phyloP scores from a whole-genome alignment of 768 basidiomycete species.

The Tylopilus sp. region DNA sequence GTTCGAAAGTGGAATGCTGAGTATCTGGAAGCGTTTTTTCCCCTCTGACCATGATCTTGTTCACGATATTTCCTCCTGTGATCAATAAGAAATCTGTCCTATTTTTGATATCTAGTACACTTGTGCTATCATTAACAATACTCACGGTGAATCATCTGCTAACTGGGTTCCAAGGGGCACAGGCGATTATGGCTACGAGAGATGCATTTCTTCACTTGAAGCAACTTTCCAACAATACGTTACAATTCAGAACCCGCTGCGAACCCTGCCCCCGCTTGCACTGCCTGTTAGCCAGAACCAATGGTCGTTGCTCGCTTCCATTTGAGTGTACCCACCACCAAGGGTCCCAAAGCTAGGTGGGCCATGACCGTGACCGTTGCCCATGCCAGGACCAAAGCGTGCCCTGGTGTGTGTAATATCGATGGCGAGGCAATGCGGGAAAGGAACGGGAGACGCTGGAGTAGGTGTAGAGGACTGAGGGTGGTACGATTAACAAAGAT shows the following conservation, averaged over 20 bases:
- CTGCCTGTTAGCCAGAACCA: slow-evolving; percentile 23
- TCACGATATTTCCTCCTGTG: neutral
- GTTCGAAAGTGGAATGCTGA: neutral
- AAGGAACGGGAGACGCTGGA: slow-evolving; percentile 6
- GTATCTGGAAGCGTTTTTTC: neutral
- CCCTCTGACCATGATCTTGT: neutral
- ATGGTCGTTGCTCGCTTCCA: slow-evolving; percentile 17
- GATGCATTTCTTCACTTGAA: neutral
- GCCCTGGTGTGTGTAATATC: slow-evolving; percentile 12
- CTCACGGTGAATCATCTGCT: neutral
- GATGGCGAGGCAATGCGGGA: slow-evolving; percentile 5
- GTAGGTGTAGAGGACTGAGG: slow-evolving; percentile 13
- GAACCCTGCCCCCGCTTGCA: slow-evolving; percentile 6
- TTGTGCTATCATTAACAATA: neutral
- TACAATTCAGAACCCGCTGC: neutral
- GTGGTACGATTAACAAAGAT: neutral
- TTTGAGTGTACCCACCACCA: slow-evolving; percentile 17
- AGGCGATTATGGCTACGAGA: neutral
- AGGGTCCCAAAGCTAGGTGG: slow-evolving; percentile 13
- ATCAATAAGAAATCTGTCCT: neutral
- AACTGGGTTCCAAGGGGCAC: neutral
- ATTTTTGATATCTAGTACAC: neutral
- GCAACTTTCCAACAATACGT: too few species aligned
- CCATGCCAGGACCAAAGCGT: slow-evolving; percentile 11
- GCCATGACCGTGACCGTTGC: slow-evolving; percentile 12